A percentile compares a stretch with the other conserved stretches of the same genome.
phyloP scores from a whole-genome alignment of 495 filamentous ascomycete genomes.

The Podospora tetraspora region DNA sequence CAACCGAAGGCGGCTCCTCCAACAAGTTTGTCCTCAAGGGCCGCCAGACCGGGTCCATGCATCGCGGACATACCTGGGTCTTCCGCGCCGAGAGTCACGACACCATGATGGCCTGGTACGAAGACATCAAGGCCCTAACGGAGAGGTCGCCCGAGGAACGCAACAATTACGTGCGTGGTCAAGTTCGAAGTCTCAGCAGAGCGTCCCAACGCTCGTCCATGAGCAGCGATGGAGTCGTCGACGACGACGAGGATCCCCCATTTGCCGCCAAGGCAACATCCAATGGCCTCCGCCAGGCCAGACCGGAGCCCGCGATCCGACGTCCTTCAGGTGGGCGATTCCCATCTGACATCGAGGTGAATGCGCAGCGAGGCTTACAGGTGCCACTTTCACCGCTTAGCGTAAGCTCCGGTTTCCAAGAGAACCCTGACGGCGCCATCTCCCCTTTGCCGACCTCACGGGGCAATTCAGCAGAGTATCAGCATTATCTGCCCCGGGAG shows the following conservation, averaged over 20 bases:
- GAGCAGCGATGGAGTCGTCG: conserved; percentile 67
- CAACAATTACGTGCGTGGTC: conserved; percentile 74
- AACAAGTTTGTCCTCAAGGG: conserved; percentile 98
- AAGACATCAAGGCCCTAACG: conserved; percentile 81
- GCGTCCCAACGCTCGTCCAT: conserved; percentile 59
- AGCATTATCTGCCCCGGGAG: background rate
- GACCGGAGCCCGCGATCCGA: conserved; percentile 44
- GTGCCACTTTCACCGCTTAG: conserved; percentile 72
- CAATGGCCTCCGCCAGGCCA: conserved; percentile 35
- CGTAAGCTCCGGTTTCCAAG: conserved; percentile 59
- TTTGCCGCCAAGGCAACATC: conserved; percentile 58
- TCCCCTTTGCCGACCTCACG: background rate
- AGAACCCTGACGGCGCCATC: conserved; percentile 43
- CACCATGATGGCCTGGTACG: conserved; percentile 95
- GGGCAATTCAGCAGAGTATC: background rate
- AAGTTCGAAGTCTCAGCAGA: conserved; percentile 69
- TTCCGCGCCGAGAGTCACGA: conserved; percentile 93
- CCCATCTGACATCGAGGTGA: conserved; percentile 77
- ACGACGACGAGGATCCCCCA: conserved; percentile 79
- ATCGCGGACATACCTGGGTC: conserved; percentile 95
- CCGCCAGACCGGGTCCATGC: conserved; percentile 86
- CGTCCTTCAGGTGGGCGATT: conserved; percentile 85
- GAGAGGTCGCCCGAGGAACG: conserved; percentile 87
- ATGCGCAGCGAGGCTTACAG: conserved; percentile 64
- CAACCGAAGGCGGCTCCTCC: conserved; percentile 74